These are phyloP conservation scores for Rhizoclosmatium globosum DNA, from an alignment of 192 early-diverging fungal genomes.

Conservation along the genomic window DNA sequence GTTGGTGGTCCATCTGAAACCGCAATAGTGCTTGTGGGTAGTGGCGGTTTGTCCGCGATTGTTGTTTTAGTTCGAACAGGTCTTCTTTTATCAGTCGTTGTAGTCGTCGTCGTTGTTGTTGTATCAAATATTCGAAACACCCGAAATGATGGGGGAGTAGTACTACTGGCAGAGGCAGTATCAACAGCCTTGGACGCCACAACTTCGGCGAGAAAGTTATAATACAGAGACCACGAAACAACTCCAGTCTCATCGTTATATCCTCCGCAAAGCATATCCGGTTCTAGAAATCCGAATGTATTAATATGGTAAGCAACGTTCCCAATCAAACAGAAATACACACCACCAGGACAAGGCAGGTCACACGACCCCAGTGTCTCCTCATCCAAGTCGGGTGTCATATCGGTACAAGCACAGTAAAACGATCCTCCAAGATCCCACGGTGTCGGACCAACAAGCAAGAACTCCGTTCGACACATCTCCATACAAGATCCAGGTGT, in stretches of 20 bases:
- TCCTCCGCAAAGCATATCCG: background rate
- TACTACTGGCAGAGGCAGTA: too few relatives aligned
- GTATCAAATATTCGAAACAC: background rate
- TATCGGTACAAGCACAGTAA: background rate
- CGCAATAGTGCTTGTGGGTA: background rate
- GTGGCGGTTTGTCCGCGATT: background rate
- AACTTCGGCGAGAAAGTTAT: background rate
- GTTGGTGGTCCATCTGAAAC: too few relatives aligned
- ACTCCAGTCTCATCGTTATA: background rate
- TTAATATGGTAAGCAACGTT: background rate
- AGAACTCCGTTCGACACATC: too few relatives aligned
- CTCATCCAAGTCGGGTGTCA: background rate
- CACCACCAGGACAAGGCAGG: background rate
- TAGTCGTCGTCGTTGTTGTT: background rate
- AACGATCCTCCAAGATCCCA: too few relatives aligned
- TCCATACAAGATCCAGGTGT: too few relatives aligned
- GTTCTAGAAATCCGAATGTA: background rate
- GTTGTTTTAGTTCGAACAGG: background rate
- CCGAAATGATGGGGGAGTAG: background rate
- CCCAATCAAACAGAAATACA: background rate
- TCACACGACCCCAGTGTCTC: background rate
- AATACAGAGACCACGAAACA: background rate
- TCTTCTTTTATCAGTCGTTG: background rate
- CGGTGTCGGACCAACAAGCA: too few relatives aligned
- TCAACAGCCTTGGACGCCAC: too few relatives aligned